Conservation (phyloP, 176 grass and related monocot species). For the Cymbopogon citratus region DNA sequence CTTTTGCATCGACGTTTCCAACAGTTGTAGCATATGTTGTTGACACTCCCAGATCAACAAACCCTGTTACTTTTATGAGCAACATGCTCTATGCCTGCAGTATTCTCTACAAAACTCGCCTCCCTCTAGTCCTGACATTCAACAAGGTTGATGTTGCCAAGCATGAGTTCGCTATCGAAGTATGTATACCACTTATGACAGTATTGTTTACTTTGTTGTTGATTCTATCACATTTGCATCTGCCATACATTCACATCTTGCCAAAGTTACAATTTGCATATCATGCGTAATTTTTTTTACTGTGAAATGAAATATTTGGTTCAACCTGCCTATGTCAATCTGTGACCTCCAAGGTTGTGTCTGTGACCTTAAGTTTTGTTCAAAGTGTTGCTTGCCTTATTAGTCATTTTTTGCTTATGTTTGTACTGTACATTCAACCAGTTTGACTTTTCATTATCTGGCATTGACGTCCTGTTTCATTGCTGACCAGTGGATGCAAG, state of each 20-base stretch:
- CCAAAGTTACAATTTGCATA: background rate
- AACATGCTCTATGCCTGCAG: slow-evolving; percentile 98
- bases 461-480: background rate
- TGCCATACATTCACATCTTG: background rate
- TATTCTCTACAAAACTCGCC: slow-evolving; percentile 90
- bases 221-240: background rate
- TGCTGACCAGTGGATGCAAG: slow-evolving; percentile 89
- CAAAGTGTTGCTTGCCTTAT: background rate
- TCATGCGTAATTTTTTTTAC: background rate
- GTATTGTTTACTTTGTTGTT: background rate
- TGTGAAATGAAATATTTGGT: background rate
- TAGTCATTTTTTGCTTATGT: background rate
- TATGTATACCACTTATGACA: slow-evolving; percentile 21
- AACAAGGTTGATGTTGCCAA: slow-evolving; percentile 92
- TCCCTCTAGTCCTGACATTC: slow-evolving; percentile 80
- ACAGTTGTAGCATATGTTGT: slow-evolving; percentile 84
- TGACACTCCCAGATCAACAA: slow-evolving; percentile 86
- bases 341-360: no score
- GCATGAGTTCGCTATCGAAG: slow-evolving; percentile 78
- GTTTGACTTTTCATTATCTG: background rate
- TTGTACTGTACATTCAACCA: background rate
- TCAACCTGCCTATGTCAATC: background rate
- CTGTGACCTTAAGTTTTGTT: background rate
- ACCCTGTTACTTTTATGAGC: slow-evolving; percentile 89
- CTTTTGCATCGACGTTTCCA: slow-evolving; percentile 94